Evolutionary conservation across 805 yeast genomes (phyloP), one percentile per base, ranked within the genome.

Genomic region (Metschnikowia koreensis): DNA sequence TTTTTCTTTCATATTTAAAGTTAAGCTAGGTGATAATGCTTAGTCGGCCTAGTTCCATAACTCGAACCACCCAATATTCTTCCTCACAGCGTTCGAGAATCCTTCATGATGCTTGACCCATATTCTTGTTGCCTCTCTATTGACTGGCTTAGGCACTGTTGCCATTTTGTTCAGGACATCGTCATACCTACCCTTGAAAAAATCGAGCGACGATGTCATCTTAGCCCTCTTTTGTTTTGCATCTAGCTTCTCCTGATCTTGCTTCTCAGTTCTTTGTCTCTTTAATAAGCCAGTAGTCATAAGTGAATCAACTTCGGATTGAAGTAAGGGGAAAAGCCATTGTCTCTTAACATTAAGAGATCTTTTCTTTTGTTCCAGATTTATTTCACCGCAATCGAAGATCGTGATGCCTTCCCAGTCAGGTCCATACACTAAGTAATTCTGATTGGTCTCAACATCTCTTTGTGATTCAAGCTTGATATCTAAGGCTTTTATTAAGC

Each of bases 41-140:
- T 22, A 22, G 22, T 22, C 4, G 22, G 22, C 22, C 15, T 28
- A 45, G 29, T 47, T 38, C 85, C 89, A 88, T 26, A 91, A 66
- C 49, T 81, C 85, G 7, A 71, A 66, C 97, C 97, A 92, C 17
- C 84, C 81, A 26, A 91, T 82, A 48, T 85, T 87, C 61, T 89
- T 89, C 34, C 96, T 71, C 1, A 91, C 97, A 0, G 97, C 97
- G 66, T 89, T 87, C 6, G 96, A 87, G 62, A 86, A 91, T 0
- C 97, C 97, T 68, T 91, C 97, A 56, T 87, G 87, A 64, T 85
- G 90, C 63, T 87, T 89, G n/a, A 91, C 88, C 97, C 97, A 91
- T 34, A 74, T 74, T 46, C 77, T 60, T 13, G 64, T 56, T 6
- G 59, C 60, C 37, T 54, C 57, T 28, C 50, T 46, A 29, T 52